A percentile compares a stretch with the other conserved stretches of the same genome.
phyloP scores from a whole-genome alignment of 1,139 yeast genomes.

The Diutina mesorugosa region DNA sequence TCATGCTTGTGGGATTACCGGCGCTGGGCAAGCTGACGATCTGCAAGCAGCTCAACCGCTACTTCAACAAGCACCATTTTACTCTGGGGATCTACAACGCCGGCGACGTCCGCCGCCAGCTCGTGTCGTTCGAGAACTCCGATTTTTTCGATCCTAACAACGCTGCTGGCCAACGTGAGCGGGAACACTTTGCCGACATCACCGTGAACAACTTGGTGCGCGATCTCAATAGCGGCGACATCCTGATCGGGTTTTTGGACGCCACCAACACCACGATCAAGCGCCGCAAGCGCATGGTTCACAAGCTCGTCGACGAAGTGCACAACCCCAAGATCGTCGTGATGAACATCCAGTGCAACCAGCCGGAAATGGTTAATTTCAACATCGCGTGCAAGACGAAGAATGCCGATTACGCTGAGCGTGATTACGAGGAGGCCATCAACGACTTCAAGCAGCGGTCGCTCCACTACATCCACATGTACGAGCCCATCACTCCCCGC shows the following conservation, averaged over 20 bases:
- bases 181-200: constrained; percentile 49
- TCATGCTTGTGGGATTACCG: constrained; percentile 55
- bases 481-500: constrained; percentile 36
- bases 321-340: constrained; percentile 8
- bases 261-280: constrained; percentile 44
- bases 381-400: constrained; percentile 38
- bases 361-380: constrained; percentile 11
- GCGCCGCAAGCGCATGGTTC: constrained; percentile 35
- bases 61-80: constrained; percentile 15
- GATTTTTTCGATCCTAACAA: constrained; percentile 43
- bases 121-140: constrained; percentile 24
- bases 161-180: constrained; percentile 27
- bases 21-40: constrained; percentile 63
- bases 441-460: constrained; percentile 47
- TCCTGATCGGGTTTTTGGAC: constrained; percentile 54
- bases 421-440: constrained; percentile 38
- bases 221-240: constrained; percentile 26
- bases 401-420: constrained; percentile 39
- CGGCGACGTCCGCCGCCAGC: constrained; percentile 15
- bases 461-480: constrained; percentile 40
- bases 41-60: constrained; percentile 35
- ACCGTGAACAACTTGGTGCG: constrained; percentile 38
- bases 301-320: constrained; percentile 6
- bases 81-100: constrained; percentile 20
- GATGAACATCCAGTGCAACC: constrained; percentile 9